Conservation (phyloP, 768 basidiomycete species). For the Mycena galericulata region DNA sequence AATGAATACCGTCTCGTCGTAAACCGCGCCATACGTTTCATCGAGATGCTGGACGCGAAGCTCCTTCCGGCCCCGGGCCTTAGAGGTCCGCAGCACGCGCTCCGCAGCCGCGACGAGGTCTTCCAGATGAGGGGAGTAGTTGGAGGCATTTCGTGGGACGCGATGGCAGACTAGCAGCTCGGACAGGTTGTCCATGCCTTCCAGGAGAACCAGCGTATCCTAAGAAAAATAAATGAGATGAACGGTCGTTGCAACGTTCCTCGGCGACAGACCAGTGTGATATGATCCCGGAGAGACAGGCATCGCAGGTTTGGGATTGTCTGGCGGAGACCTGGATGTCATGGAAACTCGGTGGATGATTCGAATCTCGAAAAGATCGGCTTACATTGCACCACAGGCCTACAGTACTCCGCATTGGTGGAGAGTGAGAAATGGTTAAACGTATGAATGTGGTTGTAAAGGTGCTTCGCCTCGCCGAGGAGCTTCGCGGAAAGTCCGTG, state of each 20-base stretch:
- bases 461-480: background rate
- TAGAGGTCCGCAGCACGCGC: slow-evolving; percentile 1
- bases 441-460: background rate
- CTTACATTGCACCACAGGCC: background rate
- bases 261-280: background rate
- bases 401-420: too few relatives aligned
- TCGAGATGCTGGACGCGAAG: background rate
- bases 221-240: background rate
- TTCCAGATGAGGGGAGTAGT: background rate
- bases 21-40: background rate
- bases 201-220: background rate
- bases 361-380: background rate
- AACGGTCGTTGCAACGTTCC: background rate
- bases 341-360: background rate
- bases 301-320: background rate
- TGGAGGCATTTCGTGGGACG: fast-evolving
- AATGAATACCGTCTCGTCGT: background rate
- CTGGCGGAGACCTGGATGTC: background rate
- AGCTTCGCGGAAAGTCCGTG: background rate
- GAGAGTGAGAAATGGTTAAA: background rate
- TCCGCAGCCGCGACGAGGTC: background rate
- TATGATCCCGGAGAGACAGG: background rate
- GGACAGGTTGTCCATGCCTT: slow-evolving; percentile 13
- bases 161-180: background rate
- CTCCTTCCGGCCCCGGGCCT: background rate